Conservation (phyloP, 805 yeast genomes). For the Teunomyces barrocoloradensis region DNA sequence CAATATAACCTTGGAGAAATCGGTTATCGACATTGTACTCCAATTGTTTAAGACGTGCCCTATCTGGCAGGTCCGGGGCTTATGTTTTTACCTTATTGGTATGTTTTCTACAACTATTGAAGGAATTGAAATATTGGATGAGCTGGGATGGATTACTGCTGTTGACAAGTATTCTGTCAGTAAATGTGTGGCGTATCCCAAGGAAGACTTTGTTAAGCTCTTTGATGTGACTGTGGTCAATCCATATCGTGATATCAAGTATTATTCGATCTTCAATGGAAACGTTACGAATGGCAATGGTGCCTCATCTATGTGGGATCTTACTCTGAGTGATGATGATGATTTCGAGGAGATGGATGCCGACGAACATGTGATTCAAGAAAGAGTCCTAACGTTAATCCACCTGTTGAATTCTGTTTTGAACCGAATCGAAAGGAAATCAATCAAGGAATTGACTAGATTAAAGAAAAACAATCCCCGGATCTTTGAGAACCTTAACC, state of each 20-base stretch:
- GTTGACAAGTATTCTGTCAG: slow-evolving; percentile 11
- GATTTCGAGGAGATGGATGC: slow-evolving; percentile 5
- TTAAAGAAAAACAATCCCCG: slow-evolving; percentile 51
- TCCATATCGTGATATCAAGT: slow-evolving; percentile 20
- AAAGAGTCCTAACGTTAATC: slow-evolving; percentile 34
- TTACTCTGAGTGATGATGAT: slow-evolving; percentile 6
- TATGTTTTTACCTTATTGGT: slow-evolving; percentile 77
- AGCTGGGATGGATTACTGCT: slow-evolving; percentile 59
- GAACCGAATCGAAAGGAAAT: slow-evolving; percentile 47
- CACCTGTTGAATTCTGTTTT: slow-evolving; percentile 49
- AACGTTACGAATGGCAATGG: not conserved
- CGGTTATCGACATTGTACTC: slow-evolving; percentile 47
- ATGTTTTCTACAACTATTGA: slow-evolving; percentile 67
- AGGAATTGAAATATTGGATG: slow-evolving; percentile 84
- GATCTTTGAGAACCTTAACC: slow-evolving; percentile 52
- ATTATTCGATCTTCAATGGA: slow-evolving; percentile 23
- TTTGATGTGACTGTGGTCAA: slow-evolving; percentile 19
- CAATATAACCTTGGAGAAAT: slow-evolving; percentile 16
- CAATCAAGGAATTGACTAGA: slow-evolving; percentile 55
- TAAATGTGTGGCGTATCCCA: slow-evolving; percentile 13
- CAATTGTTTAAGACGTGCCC: slow-evolving; percentile 30
- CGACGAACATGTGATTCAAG: slow-evolving; percentile 16
- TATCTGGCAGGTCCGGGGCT: slow-evolving; percentile 63
- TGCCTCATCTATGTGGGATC: slow-evolving; percentile 1
- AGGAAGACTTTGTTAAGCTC: slow-evolving; percentile 8